Evolutionary conservation across 176 grass and related monocot genomes (phyloP), one percentile per base, ranked within the genome.

Genomic region (Coix lacrymajobi): DNA sequence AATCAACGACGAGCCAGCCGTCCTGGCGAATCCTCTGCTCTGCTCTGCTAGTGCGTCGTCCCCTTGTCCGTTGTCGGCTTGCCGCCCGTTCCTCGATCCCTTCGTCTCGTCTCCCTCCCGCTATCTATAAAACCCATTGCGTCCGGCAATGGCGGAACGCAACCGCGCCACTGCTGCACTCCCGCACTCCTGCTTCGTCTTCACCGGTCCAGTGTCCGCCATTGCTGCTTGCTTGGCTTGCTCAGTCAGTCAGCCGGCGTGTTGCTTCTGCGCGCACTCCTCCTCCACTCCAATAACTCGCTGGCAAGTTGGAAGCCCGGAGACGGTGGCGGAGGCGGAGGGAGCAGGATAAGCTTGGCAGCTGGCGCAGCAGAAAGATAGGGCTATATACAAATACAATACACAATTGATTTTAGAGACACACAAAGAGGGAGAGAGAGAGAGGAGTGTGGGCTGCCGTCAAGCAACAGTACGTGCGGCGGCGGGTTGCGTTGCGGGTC

Each of bases 111-210:
- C n/a, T n/a, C n/a, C n/a, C n/a, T 67, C 9, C 5, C 0, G 29
- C 77, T 89, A 89, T 89, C n/a, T n/a, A n/a, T n/a, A n/a, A 88
- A 89, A 81, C 77, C 44, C 64, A 19, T 39, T 13, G 37, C 69
- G 33, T 31, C 63, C 44, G 28, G 66, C 33, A 62, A 54, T 26
- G 62, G n/a, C n/a, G n/a, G n/a, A n/a, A n/a, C 58, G 62, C n/a
- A 46, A 15, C 36, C 25, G 15, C 79, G 6, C 75, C n/a, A n/a
- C n/a, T n/a, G 30, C 52, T n/a, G 51, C 56, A 11, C n/a, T 24
- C 24, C 57, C 3, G n/a, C n/a, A n/a, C 1, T 24, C 66, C 76
- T n/a, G 58, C 7, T 11, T n/a, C 46, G 49, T 5, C 63, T 3
- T 48, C 74, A 10, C n/a, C 77, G 32, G 32, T n/a, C 82, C 77